These are phyloP conservation scores for Pezicula neosporulosa DNA, from an alignment of 2,329 filamentous ascomycete genomes.

Conservation along the genomic window DNA sequence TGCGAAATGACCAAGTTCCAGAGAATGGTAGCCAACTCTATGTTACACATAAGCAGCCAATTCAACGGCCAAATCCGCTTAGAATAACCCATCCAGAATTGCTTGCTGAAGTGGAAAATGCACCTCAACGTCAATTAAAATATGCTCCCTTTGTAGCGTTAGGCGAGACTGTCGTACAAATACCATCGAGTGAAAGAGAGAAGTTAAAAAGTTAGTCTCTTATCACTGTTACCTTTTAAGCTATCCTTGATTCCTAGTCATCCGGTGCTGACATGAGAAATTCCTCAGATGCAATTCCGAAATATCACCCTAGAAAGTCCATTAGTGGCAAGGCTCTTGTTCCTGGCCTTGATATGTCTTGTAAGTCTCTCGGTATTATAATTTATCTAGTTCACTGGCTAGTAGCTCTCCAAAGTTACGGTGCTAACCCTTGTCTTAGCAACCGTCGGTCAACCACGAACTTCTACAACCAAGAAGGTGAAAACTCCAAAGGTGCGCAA, in stretches of 20 bases:
- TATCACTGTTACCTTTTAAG: neutral
- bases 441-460: neutral
- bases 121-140: conserved; percentile 18
- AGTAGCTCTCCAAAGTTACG: neutral
- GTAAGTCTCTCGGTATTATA: conserved; percentile 17
- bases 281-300: conserved; percentile 24
- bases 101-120: conserved; percentile 12
- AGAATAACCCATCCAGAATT: conserved; percentile 19
- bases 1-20: neutral
- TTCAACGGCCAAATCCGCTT: neutral
- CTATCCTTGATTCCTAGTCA: neutral
- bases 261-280: conserved; percentile 2
- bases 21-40: neutral
- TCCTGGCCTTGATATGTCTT: conserved; percentile 22
- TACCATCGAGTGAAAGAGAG: conserved; percentile 18
- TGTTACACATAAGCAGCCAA: neutral
- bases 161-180: conserved; percentile 19
- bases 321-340: conserved; percentile 25
- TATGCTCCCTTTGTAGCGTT: conserved; percentile 25
- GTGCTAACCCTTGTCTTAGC: neutral
- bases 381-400: neutral
- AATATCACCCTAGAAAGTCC: conserved; percentile 27
- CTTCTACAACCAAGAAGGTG: neutral
- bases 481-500: conserved; percentile 18
- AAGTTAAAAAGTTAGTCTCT: neutral